These are phyloP conservation scores for Fusarium sp. DNA, from an alignment of 2,329 filamentous ascomycete genomes.

Conservation along the genomic window DNA sequence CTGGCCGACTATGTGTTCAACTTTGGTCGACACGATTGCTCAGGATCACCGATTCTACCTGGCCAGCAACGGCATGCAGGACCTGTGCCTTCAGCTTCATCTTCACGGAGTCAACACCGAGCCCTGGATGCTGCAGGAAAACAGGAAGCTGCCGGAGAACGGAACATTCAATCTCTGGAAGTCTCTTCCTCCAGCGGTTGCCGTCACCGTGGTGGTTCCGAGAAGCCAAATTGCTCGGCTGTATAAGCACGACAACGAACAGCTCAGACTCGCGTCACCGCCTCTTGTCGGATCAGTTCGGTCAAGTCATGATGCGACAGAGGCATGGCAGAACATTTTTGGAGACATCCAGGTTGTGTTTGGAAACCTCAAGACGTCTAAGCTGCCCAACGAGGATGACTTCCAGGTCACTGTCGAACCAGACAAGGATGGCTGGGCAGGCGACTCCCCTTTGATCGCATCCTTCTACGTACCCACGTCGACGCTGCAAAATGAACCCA, in stretches of 20 bases:
- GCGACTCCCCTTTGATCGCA: conserved; percentile 53
- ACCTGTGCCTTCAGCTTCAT: conserved; percentile 52
- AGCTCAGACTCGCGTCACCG: conserved; percentile 40
- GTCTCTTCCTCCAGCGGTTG: conserved; percentile 50
- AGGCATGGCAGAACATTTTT: conserved; percentile 52
- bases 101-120: conserved; percentile 50
- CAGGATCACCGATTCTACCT: conserved; percentile 47
- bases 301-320: conserved; percentile 34
- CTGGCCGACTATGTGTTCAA: conserved; percentile 46
- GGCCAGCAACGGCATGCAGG: conserved; percentile 49
- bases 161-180: conserved; percentile 53
- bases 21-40: conserved; percentile 46
- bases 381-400: conserved; percentile 43
- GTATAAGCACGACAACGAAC: conserved; percentile 32
- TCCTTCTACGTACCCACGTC: conserved; percentile 56
- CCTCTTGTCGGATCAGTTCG: conserved; percentile 47
- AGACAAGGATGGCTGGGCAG: conserved; percentile 52
- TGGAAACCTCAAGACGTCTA: conserved; percentile 49
- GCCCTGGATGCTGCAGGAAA: conserved; percentile 44
- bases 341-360: conserved; percentile 56
- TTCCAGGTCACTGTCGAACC: conserved; percentile 49
- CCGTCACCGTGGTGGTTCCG: conserved; percentile 53
- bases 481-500: conserved; percentile 49
- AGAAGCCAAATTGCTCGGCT: conserved; percentile 43
- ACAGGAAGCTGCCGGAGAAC: conserved; percentile 27